Evolutionary conservation across 768 basidiomycete species (phyloP), one percentile per base, ranked within the genome.

Genomic region (Sarcodon sp.): DNA sequence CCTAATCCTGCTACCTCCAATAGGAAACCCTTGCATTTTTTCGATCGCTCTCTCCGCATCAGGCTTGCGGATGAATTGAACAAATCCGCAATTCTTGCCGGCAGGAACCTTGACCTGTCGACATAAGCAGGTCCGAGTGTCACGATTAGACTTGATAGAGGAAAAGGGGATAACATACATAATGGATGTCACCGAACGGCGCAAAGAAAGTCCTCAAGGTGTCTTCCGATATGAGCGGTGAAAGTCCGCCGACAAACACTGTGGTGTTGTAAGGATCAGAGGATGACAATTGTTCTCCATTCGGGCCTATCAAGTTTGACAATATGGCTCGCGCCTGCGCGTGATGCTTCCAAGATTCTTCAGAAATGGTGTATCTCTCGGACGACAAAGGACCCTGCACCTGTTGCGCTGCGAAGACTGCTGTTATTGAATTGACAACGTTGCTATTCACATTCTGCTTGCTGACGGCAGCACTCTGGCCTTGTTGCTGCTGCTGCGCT

Each of bases 241-340:
- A 87, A 46, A 94, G 60, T 0, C 91, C 92, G 18, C 92, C 92
- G 15, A 96, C 92, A 53, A 96, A 96, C 5, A 90, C 91, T 1
- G 92, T 96, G 12, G 91, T 93, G 58, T 94, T 96, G 59, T 91
- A 90, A n/a, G 91, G 91, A 57, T 94, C 91, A 18, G 83, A 87
- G 21, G 85, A 87, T 27, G 86, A 87, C 52, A 90, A 68, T 61
- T 87, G 80, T 66, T 89, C 83, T 49, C 87, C 88, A 52, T 89
- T 87, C 1, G 85, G 87, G 16, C 88, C 87, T 36, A 90, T 87
- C n/a, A 89, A 65, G 56, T 86, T 88, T 9, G 85, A 83, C 49
- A 90, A 65, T 49, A 89, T 86, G 1, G 86, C 84, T 6, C 84
- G 77, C 41, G 86, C 86, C 61, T 88, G 87, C 1, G 80, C 80